phyloP scores from a whole-genome alignment of 148 eudicot species.

The Vaccinium vitisidaea region DNA sequence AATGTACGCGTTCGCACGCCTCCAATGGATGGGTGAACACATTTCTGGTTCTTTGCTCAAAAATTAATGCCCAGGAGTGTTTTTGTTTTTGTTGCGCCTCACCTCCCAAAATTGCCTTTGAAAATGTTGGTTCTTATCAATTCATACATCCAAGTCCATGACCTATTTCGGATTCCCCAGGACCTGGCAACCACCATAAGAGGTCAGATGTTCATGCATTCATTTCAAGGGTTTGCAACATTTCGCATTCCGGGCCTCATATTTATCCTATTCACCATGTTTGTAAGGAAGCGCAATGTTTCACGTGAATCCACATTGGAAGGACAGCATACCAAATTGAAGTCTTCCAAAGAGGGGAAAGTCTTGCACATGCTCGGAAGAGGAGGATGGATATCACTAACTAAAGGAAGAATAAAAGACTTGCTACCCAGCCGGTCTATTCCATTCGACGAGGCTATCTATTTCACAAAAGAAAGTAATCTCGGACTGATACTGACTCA shows the following conservation, averaged over 20 bases:
- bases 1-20: no score
- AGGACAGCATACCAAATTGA: background rate
- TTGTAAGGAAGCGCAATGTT: background rate
- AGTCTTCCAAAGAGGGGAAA: background rate
- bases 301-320: conserved; percentile 11
- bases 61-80: no score
- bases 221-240: background rate
- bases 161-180: background rate
- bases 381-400: background rate
- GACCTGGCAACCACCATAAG: background rate
- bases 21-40: no score
- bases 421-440: background rate
- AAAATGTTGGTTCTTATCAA: background rate
- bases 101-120: no score
- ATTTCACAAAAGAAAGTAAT: background rate
- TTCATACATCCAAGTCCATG: background rate
- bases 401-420: background rate
- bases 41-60: no score
- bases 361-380: background rate
- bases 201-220: background rate
- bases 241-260: background rate
- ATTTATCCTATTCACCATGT: background rate
- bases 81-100: no score
- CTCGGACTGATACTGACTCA: background rate
- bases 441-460: background rate